A percentile compares a stretch with the other conserved stretches of the same genome.
Evolutionary conservation across 495 filamentous ascomycete species (phyloP).

Genomic region (Bryoglossum gracile): DNA sequence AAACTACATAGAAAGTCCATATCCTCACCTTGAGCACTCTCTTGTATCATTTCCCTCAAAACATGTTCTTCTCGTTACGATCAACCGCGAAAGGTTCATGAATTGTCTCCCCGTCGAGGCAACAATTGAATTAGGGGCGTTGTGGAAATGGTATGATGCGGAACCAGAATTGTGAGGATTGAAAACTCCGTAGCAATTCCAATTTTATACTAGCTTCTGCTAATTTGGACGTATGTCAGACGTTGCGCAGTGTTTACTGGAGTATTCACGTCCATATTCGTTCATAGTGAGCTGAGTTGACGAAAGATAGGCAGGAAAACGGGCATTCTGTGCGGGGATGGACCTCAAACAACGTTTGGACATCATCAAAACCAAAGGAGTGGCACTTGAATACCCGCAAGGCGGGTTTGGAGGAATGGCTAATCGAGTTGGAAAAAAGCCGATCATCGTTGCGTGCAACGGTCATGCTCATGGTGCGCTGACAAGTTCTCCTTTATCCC

Average conservation of each 20-base stretch:
- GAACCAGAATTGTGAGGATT: constrained; percentile 23
- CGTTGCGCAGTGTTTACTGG: constrained; percentile 25
- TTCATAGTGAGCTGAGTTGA: neutral
- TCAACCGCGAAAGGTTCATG: constrained; percentile 24
- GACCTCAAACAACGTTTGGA: constrained; percentile 22
- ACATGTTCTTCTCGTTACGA: constrained; percentile 28
- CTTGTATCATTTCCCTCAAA: constrained; percentile 26
- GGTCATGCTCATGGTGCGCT: constrained; percentile 32
- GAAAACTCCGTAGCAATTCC: neutral
- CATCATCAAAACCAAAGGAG: neutral
- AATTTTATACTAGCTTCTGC: neutral
- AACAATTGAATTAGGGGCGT: constrained; percentile 25
- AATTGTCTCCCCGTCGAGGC: constrained; percentile 28
- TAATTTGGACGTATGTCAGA: neutral
- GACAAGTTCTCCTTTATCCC: neutral
- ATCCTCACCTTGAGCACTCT: constrained; percentile 21
- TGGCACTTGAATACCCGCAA: constrained; percentile 7
- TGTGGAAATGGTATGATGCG: constrained; percentile 29
- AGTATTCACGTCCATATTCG: neutral
- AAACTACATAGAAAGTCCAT: constrained; percentile 21
- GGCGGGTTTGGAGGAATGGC: constrained; percentile 20
- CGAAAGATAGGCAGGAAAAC: constrained; percentile 7
- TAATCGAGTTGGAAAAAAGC: constrained; percentile 34
- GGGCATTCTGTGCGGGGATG: constrained; percentile 27
- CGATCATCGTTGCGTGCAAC: constrained; percentile 57